Evolutionary conservation across 2,329 filamentous ascomycete genomes (phyloP).

Genomic region (Cladophialophora immunda): DNA sequence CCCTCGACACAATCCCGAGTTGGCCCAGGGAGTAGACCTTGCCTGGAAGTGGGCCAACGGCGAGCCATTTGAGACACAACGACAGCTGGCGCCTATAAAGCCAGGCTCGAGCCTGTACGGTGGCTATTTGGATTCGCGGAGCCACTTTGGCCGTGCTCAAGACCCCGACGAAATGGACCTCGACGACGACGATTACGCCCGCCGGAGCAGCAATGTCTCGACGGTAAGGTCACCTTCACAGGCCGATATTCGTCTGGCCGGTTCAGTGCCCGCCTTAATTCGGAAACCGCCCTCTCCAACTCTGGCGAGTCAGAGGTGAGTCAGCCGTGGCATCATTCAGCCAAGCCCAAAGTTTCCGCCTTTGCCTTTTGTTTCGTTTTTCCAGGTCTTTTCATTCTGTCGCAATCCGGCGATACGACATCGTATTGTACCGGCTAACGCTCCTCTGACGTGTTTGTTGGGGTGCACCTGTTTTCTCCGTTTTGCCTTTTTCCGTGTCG

Average conservation of each 20-base stretch:
- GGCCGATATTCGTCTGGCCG: constrained; percentile 53
- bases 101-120: constrained; percentile 61
- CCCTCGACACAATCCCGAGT: constrained; percentile 65
- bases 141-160: constrained; percentile 41
- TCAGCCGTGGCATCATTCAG: constrained; percentile 18
- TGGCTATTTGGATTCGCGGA: constrained; percentile 47
- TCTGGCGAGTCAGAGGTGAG: constrained; percentile 39
- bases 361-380: not conserved
- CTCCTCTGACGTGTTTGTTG: constrained; percentile 7
- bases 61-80: constrained; percentile 52
- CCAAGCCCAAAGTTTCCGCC: constrained; percentile 1
- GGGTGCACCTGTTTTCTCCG: not conserved
- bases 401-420: not conserved
- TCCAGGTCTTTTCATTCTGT: constrained; percentile 2
- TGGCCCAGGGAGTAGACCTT: constrained; percentile 66
- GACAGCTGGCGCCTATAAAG: constrained; percentile 54
- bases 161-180: constrained; percentile 50
- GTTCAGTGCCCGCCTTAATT: constrained; percentile 75
- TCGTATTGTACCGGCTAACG: not conserved
- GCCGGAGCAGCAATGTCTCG: constrained; percentile 46
- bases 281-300: constrained; percentile 37
- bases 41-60: constrained; percentile 71
- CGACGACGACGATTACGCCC: constrained; percentile 47
- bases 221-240: constrained; percentile 38
- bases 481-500: not conserved